These are phyloP conservation scores for Teratosphaeria viscida DNA, from an alignment of 2,329 filamentous ascomycete genomes.

Conservation along the genomic window DNA sequence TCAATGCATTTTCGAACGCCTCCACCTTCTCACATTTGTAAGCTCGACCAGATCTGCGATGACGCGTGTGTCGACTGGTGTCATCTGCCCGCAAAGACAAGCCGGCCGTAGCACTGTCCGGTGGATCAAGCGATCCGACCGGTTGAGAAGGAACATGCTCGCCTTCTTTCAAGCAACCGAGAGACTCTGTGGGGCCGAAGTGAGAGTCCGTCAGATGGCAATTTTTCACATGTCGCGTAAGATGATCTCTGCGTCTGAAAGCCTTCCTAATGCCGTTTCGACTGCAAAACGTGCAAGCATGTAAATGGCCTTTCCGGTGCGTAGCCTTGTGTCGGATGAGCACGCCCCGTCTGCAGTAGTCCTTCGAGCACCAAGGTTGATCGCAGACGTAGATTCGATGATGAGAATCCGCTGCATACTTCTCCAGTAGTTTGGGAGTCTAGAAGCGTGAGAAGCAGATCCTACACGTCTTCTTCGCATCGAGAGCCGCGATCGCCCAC, in stretches of 20 bases:
- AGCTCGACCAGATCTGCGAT: neutral
- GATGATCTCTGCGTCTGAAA: constrained; percentile 9
- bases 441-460: neutral
- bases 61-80: neutral
- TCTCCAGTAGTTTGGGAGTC: neutral
- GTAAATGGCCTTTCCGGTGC: neutral
- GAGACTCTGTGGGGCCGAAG: neutral
- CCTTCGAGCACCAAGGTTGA: neutral
- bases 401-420: constrained; percentile 3
- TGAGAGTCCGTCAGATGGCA: neutral
- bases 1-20: neutral
- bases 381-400: constrained; percentile 5
- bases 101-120: neutral
- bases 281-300: neutral
- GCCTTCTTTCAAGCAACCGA: neutral
- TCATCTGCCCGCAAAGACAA: neutral
- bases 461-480: neutral
- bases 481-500: neutral
- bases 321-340: neutral
- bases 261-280: neutral
- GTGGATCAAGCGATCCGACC: neutral
- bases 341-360: constrained; percentile 5
- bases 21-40: neutral
- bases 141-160: neutral
- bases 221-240: constrained; percentile 3